phyloP scores from a whole-genome alignment of 2,329 filamentous ascomycete genomes.

The Fusarium sp. region DNA sequence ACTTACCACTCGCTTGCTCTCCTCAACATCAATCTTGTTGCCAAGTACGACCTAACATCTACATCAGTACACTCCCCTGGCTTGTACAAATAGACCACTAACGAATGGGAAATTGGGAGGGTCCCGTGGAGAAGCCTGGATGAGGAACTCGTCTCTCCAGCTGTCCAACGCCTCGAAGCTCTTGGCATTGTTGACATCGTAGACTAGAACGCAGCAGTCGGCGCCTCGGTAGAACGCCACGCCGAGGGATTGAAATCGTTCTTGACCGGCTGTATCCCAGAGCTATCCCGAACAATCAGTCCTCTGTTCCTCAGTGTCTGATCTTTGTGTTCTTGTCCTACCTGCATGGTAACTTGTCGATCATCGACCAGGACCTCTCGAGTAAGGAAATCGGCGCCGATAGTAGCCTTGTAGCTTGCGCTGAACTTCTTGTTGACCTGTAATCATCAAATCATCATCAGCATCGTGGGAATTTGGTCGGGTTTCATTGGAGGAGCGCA shows the following conservation, averaged over 20 bases:
- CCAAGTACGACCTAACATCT: conserved; percentile 83
- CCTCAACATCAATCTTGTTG: conserved; percentile 99
- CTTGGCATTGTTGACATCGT: conserved; percentile 99
- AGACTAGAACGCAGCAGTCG: conserved; percentile 97
- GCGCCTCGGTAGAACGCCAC: conserved; percentile 98
- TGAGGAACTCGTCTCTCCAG: conserved; percentile 98
- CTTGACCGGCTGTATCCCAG: conserved; percentile 97
- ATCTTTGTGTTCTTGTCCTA: conserved; percentile 55
- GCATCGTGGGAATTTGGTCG: conserved; percentile 17
- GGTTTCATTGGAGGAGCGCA: conserved; percentile 62
- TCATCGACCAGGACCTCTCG: conserved; percentile 98
- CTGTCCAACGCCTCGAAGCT: conserved; percentile 98
- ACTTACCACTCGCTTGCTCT: conserved; percentile 89
- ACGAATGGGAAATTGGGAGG: conserved; percentile 99
- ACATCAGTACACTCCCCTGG: conserved; percentile 37
- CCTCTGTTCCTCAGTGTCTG: not conserved
- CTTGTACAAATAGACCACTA: conserved; percentile 56
- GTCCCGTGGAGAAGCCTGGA: conserved; percentile 95
- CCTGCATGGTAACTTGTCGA: conserved; percentile 98
- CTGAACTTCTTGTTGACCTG: conserved; percentile 99
- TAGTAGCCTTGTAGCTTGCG: conserved; percentile 99
- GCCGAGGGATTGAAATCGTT: conserved; percentile 96
- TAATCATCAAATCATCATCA: conserved; percentile 22
- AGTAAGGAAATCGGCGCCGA: conserved; percentile 97
- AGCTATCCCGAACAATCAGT: conserved; percentile 68